phyloP scores from a whole-genome alignment of 805 yeast genomes.

The Yarrowia phangngaensis region DNA sequence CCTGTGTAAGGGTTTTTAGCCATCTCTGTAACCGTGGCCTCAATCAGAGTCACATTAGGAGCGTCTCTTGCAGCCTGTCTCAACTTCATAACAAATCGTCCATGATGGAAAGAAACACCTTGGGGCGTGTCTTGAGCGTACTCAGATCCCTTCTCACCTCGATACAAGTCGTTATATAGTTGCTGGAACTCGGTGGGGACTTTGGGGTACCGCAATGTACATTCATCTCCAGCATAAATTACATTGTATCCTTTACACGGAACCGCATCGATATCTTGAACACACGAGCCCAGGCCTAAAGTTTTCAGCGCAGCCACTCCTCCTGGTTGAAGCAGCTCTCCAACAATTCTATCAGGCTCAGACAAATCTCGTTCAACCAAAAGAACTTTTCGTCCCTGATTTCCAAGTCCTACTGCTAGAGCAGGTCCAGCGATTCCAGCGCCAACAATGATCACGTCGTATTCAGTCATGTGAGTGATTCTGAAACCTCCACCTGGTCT shows the following conservation, averaged over 20 bases:
- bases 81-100: conserved; percentile 74
- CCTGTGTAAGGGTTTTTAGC: conserved; percentile 51
- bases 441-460: conserved; percentile 89
- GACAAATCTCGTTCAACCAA: conserved; percentile 83
- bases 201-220: conserved; percentile 64
- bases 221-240: conserved; percentile 55
- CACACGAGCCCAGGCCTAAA: conserved; percentile 74
- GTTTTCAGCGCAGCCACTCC: conserved; percentile 83
- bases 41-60: conserved; percentile 69
- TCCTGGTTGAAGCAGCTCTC: conserved; percentile 94
- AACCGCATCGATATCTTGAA: conserved; percentile 72
- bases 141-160: conserved; percentile 38
- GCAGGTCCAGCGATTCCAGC: conserved; percentile 99
- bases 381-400: conserved; percentile 81
- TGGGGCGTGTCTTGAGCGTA: conserved; percentile 12
- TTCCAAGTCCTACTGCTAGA: conserved; percentile 81
- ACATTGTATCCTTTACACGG: conserved; percentile 78
- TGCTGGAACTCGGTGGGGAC: conserved; percentile 28
- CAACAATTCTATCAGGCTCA: conserved; percentile 93
- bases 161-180: conserved; percentile 18
- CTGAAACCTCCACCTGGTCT: too few relatives aligned
- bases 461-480: conserved; percentile 36
- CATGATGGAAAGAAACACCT: conserved; percentile 93
- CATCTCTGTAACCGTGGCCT: conserved; percentile 76
- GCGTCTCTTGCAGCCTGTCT: conserved; percentile 66